phyloP scores from a whole-genome alignment of 78 protist genomes.

The Dictyostelium discoideum region dicty_2.7 NC_007089.4:3408001-3408500 shows the following conservation, averaged over 20 bases:
- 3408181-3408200: constrained; percentile 40
- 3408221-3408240: constrained; percentile 53
- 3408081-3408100: constrained; percentile 38
- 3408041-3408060: constrained; percentile 60
- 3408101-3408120: constrained; percentile 12
- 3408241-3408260: constrained; percentile 43
- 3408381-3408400: background rate
- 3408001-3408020: constrained; percentile 25
- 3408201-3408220: constrained; percentile 34
- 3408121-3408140: constrained; percentile 15
- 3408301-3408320: constrained; percentile 38
- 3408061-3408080: constrained; percentile 22
- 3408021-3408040: constrained; percentile 51
- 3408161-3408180: constrained; percentile 36
- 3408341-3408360: constrained; percentile 4
- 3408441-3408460: background rate
- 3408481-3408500: background rate
- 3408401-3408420: background rate
- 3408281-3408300: constrained; percentile 29
- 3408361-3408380: constrained; percentile 5
- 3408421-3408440: background rate
- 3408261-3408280: constrained; percentile 16
- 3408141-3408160: constrained; percentile 1
- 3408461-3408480: background rate
- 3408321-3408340: constrained; percentile 9